phyloP scores from a whole-genome alignment of 2,329 filamentous ascomycete genomes.

The Graphium sp. region DNA sequence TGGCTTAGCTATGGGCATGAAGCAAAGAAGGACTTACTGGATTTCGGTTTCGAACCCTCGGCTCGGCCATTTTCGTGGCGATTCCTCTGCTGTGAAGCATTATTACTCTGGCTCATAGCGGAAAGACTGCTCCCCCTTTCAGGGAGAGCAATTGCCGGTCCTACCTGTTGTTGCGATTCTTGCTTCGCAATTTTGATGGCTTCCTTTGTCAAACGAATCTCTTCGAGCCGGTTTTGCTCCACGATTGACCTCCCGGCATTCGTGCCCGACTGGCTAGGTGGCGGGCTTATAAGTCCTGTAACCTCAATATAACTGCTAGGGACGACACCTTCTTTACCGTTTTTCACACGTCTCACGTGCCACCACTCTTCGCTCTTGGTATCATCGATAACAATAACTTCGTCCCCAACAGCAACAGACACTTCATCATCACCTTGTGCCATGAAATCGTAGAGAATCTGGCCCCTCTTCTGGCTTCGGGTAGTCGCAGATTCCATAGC shows the following conservation, averaged over 20 bases:
- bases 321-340: conserved; percentile 87
- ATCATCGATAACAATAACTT: conserved; percentile 81
- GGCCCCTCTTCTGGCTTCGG: conserved; percentile 58
- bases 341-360: conserved; percentile 82
- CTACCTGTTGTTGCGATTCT: conserved; percentile 48
- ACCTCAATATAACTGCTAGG: conserved; percentile 93
- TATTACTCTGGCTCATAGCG: conserved; percentile 48
- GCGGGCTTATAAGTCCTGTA: conserved; percentile 45
- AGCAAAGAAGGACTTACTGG: conserved; percentile 40
- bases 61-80: conserved; percentile 49
- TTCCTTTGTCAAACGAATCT: conserved; percentile 69
- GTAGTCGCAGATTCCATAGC: conserved; percentile 68
- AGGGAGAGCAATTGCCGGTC: conserved; percentile 58
- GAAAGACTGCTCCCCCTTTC: conserved; percentile 65
- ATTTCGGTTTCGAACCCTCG: conserved; percentile 34
- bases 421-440: conserved; percentile 95
- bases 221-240: conserved; percentile 64
- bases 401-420: conserved; percentile 75
- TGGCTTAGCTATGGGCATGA: background rate
- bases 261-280: conserved; percentile 30
- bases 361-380: conserved; percentile 95
- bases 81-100: conserved; percentile 53
- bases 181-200: conserved; percentile 44
- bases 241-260: conserved; percentile 44
- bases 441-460: conserved; percentile 88